Base-by-base conservation (phyloP, 805 yeast species). In the Yarrowia sp. region DNA sequence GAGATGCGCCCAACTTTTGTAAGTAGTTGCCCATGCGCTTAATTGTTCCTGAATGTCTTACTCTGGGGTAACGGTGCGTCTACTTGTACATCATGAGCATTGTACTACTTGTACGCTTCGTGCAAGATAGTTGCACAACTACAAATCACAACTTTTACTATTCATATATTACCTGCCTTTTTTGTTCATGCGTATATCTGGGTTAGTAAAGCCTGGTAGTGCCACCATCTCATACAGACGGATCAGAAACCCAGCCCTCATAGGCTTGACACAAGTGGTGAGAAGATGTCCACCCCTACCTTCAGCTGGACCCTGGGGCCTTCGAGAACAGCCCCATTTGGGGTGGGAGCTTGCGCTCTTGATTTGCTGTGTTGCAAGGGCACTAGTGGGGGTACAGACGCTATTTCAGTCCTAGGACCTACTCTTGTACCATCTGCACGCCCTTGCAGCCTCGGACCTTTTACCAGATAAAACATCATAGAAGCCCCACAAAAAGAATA, bases 301-400 rank as follows among this genome's bases (percentile, higher is more conserved):
- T 51, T 51, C 21, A 35, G 58, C 58, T 35, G 32, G 27, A 24
- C 58, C 36, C 58, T 14, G 16, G 42, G 58, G 13, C 58, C 58
- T 51, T 18, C 16, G 42, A 16, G 42, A 51, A 22, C 58, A 51
- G 58, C 58, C 16, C 58, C 58, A 33, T 35, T 16, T 6, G 24
- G 58, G 18, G 58, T 51, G 58, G 58, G 58, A 51, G 58, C 56
- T 29, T 22, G 19, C 22, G 56, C 58, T 51, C 58, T 51, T 51
- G 58, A 33, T 51, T 51, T 51, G 21, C 22, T 33, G 58, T 32
- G 58, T 51, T 33, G 58, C 58, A 51, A 35, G 55, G 16, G 58
- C 24, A 14, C 29, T 21, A 32, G n/a, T 6, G 41, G 39, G 41
- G 19, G 21, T 22, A 12, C 56, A 49, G 56, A 33, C 16, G 56